These are phyloP conservation scores for Spencermartinsiella ligniputridi DNA, from an alignment of 1,139 yeast genomes.

Conservation along the genomic window DNA sequence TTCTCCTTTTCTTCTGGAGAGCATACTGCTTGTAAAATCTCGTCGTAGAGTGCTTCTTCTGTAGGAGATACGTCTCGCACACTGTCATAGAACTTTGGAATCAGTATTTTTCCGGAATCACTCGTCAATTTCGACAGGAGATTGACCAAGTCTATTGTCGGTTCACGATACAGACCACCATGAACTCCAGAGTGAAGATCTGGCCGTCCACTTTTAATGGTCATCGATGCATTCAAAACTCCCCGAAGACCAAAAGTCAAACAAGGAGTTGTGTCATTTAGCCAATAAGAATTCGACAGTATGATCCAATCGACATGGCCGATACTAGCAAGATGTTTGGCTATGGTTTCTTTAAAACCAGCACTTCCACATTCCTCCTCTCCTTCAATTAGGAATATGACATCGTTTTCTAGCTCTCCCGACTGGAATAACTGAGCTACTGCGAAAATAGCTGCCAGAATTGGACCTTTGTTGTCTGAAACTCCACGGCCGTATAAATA, in stretches of 20 bases:
- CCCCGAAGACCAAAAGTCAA: slow-evolving; percentile 93
- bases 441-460: slow-evolving; percentile 82
- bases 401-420: slow-evolving; percentile 59
- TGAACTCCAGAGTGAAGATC: slow-evolving; percentile 96
- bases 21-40: slow-evolving; percentile 47
- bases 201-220: slow-evolving; percentile 65
- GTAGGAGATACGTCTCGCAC: slow-evolving; percentile 51
- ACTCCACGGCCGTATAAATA: slow-evolving; percentile 89
- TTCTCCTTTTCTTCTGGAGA: slow-evolving; percentile 43
- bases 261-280: slow-evolving; percentile 85
- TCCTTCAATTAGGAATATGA: slow-evolving; percentile 84
- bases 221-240: slow-evolving; percentile 73
- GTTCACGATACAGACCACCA: slow-evolving; percentile 88
- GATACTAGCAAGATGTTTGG: slow-evolving; percentile 45
- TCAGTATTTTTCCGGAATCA: slow-evolving; percentile 50
- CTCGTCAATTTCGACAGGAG: slow-evolving; percentile 60
- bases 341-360: slow-evolving; percentile 71
- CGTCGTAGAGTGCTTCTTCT: slow-evolving; percentile 59
- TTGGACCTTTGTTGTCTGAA: slow-evolving; percentile 92
- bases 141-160: slow-evolving; percentile 79
- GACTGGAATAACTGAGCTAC: slow-evolving; percentile 65
- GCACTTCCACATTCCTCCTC: slow-evolving; percentile 92
- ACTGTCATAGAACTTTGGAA: slow-evolving; percentile 69
- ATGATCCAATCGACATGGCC: slow-evolving; percentile 85
- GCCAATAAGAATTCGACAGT: slow-evolving; percentile 90